Percentiles rank a stretch among this genome's conserved stretches.
Conservation (phyloP, 1,284 basidiomycete genomes). For the Leccinum cinnamomeum region DNA sequence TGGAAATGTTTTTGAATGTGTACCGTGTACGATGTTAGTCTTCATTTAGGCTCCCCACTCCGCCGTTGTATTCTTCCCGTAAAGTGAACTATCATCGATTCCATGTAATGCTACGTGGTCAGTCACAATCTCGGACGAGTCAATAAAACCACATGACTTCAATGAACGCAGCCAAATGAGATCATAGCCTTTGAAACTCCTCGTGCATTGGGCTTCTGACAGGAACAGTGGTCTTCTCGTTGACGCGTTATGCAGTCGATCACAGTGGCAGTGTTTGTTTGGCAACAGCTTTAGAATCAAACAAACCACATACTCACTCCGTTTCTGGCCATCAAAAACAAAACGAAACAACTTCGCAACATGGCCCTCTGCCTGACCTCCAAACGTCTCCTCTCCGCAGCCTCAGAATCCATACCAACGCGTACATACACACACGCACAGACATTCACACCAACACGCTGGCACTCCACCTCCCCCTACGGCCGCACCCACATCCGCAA, state of each 20-base stretch:
- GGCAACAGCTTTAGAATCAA: constrained; percentile 23
- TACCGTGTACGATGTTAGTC: too few species aligned
- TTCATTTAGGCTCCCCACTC: background rate
- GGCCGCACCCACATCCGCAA: constrained; percentile 77
- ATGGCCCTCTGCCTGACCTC: constrained; percentile 13
- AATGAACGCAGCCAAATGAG: background rate
- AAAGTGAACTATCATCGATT: background rate
- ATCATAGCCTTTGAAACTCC: background rate
- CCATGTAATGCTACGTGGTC: background rate
- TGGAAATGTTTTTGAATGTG: too few species aligned
- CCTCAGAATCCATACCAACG: background rate
- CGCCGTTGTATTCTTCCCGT: background rate
- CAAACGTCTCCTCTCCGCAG: constrained; percentile 14
- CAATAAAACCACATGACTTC: background rate
- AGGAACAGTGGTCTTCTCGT: background rate
- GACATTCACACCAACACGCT: constrained; percentile 31
- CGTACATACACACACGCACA: background rate
- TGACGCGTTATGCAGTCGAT: background rate
- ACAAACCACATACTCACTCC: constrained; percentile 8
- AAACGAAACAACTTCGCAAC: background rate
- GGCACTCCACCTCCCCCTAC: constrained; percentile 67
- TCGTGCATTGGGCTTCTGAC: background rate
- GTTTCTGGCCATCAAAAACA: background rate
- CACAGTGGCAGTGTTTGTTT: constrained; percentile 14
- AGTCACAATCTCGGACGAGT: background rate